These are phyloP conservation scores for Hebeloma cylindrosporum DNA, from an alignment of 768 basidiomycete species.

Conservation along the genomic window DNA sequence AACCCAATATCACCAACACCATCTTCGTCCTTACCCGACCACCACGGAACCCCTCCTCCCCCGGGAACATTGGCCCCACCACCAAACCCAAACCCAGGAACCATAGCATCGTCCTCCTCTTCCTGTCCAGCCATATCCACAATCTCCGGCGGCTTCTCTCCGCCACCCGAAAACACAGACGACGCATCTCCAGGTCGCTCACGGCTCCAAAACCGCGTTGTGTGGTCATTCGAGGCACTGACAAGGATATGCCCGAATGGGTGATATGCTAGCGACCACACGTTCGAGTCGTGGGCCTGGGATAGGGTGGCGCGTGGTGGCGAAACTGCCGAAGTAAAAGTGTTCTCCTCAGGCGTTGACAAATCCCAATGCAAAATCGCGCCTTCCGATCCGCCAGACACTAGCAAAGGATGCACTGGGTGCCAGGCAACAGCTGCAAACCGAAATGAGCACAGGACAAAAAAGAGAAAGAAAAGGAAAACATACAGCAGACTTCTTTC, in stretches of 20 bases:
- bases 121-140: conserved; percentile 59
- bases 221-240: conserved; percentile 96
- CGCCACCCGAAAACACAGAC: conserved; percentile 77
- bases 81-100: conserved; percentile 68
- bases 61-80: too few species aligned
- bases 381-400: conserved; percentile 94
- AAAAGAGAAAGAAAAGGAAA: neutral
- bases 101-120: conserved; percentile 72
- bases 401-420: conserved; percentile 87
- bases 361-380: conserved; percentile 95
- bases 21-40: conserved; percentile 50
- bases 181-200: conserved; percentile 82
- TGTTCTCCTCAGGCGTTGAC: conserved; percentile 55
- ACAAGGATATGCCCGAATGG: conserved; percentile 94
- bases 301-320: conserved; percentile 80
- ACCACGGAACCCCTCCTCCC: conserved; percentile 26
- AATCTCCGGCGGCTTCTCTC: conserved; percentile 80
- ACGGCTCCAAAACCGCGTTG: conserved; percentile 97
- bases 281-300: conserved; percentile 97
- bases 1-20: conserved; percentile 51
- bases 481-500: conserved; percentile 95
- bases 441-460: neutral
- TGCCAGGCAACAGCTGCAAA: conserved; percentile 89
- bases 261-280: conserved; percentile 95
- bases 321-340: conserved; percentile 41